A percentile compares a stretch with the other conserved stretches of the same genome.
Conservation (phyloP, 352 stramenopile genomes). For the Phytophthora sp. region DNA sequence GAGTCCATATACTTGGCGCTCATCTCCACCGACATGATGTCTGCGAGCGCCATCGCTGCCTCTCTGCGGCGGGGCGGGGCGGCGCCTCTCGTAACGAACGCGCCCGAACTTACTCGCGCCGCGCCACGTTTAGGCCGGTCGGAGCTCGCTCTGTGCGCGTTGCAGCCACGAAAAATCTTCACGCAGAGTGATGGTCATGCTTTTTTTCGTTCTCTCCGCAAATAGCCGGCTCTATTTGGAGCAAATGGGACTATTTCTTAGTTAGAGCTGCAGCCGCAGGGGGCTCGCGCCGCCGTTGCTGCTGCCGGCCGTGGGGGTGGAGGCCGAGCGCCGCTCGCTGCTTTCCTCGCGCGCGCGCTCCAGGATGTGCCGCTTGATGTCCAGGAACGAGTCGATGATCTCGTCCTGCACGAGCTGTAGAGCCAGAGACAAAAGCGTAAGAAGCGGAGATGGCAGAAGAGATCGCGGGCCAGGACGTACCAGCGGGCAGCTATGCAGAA, state of each 20-base stretch:
- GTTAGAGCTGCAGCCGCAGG: constrained; percentile 27
- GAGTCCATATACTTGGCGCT: constrained; percentile 80
- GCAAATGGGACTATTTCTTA: too few relatives aligned
- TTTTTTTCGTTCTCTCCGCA: too few relatives aligned
- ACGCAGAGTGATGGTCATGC: constrained; percentile 41
- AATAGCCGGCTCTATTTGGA: too few relatives aligned
- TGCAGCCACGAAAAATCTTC: constrained; percentile 48
- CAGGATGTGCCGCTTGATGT: constrained; percentile 87
- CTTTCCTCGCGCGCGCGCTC: constrained; percentile 64
- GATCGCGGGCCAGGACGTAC: constrained; percentile 28
- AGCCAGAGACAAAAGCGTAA: neutral
- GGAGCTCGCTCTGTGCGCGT: constrained; percentile 31
- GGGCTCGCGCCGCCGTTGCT: constrained; percentile 22
- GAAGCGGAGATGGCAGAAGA: neutral
- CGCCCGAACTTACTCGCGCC: constrained; percentile 16
- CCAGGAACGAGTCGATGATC: constrained; percentile 89
- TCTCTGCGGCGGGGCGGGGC: neutral
- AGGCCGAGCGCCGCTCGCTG: constrained; percentile 29
- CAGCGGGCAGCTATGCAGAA: constrained; percentile 79
- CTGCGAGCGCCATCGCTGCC: constrained; percentile 67
- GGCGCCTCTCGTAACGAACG: constrained; percentile 33
- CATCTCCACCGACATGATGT: constrained; percentile 80
- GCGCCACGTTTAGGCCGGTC: constrained; percentile 35
- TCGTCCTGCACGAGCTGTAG: constrained; percentile 81
- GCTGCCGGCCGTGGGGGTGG: constrained; percentile 31